Base-by-base conservation (phyloP, 495 filamentous ascomycete genomes). In the Pseudoneurospora amorphoporcata region DNA sequence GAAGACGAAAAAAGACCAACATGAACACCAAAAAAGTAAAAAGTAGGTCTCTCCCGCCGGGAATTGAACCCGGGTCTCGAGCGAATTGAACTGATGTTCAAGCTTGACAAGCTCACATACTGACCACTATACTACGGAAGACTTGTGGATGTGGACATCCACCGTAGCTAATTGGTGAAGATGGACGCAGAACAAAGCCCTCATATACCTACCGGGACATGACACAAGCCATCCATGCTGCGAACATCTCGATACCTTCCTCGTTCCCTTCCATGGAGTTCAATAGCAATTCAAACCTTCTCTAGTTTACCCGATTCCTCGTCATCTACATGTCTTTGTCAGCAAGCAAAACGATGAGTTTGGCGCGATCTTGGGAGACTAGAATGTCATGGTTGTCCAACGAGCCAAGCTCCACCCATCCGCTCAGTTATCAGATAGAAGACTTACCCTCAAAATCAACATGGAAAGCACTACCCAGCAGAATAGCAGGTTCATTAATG, bases 401-500 rank as follows among this genome's bases (percentile, higher is more conserved):
- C 5, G 35, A 37, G 35, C 35, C 35, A 37, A 16, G 2, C 29
- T 37, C 35, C 29, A 16, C 16, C 23, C 53, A 61, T 23, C 12
- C 23, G 10, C 23, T 29, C 53, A 32, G 3, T 8, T 4, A 32
- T 37, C 2, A 35, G 7, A 65, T 3, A 8, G 5, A 17, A 65
- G 53, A 42, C 39, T 68, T 68, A 70, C 75, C 73, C 6, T 77
- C 77, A 19, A 85, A 78, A 75, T 87, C 84, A 23, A 90, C 89
- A 70, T 88, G 83, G 72, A 92, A 92, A 14, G 87, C 86, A 45
- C 90, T 88, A 37, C 90, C 90, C 2, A 92, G 82, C 32, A 92
- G 77, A 39, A 92, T 91, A 0, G 90, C 90, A n/a, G 90, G 90
- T 81, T 92, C 90, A 0, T 89, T 72, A 69, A 92, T 83, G 68